A percentile compares a stretch with the other conserved stretches of the same genome.
phyloP scores from a whole-genome alignment of 2,329 filamentous ascomycete genomes.

The Ramichloridium luteum region DNA sequence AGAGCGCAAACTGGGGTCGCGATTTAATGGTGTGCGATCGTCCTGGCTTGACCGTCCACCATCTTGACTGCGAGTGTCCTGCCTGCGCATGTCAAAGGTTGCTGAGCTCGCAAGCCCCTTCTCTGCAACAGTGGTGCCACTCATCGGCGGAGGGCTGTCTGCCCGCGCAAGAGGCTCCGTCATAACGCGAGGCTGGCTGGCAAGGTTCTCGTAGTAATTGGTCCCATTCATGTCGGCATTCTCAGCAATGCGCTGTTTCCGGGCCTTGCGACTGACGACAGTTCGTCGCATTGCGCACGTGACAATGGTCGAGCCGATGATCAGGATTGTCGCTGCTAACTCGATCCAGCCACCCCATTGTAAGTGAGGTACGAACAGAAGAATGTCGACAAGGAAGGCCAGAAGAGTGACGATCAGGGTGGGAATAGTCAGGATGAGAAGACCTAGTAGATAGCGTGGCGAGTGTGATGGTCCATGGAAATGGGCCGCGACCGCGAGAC shows the following conservation, averaged over 20 bases:
- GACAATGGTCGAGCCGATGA: conserved; percentile 68
- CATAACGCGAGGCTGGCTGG: conserved; percentile 24
- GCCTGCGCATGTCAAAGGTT: conserved; percentile 50
- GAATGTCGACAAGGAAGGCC: conserved; percentile 83
- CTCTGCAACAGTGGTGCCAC: conserved; percentile 45
- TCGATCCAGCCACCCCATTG: conserved; percentile 93
- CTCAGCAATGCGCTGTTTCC: conserved; percentile 79
- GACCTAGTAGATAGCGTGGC: conserved; percentile 67
- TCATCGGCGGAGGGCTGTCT: conserved; percentile 42
- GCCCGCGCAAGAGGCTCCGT: conserved; percentile 32
- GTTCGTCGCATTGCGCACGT: conserved; percentile 93
- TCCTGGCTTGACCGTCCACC: conserved; percentile 37
- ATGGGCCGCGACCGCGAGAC: conserved; percentile 68
- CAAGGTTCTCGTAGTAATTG: conserved; percentile 59
- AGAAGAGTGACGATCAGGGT: conserved; percentile 73
- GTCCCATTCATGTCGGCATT: conserved; percentile 96
- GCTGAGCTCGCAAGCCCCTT: conserved; percentile 42
- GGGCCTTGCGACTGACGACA: conserved; percentile 80
- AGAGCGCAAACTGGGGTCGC: conserved; percentile 45
- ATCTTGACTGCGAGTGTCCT: conserved; percentile 28
- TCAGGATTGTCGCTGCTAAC: conserved; percentile 73
- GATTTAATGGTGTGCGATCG: conserved; percentile 56
- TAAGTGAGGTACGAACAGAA: conserved; percentile 88
- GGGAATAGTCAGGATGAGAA: conserved; percentile 77
- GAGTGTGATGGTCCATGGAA: conserved; percentile 83